Base-by-base conservation (phyloP, 768 basidiomycete species). In the Boletus speciosus region DNA sequence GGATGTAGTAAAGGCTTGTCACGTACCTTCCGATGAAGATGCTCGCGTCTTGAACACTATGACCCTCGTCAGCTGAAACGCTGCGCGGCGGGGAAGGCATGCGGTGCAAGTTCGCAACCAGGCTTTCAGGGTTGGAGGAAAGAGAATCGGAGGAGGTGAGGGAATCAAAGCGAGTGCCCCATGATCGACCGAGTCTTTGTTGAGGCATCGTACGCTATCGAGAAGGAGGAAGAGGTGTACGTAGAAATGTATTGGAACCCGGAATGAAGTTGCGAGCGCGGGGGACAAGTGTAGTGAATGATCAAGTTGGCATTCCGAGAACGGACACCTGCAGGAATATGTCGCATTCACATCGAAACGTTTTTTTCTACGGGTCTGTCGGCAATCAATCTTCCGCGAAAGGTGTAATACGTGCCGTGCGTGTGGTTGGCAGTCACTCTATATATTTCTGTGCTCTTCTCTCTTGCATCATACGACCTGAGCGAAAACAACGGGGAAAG, bases 11-110 rank as follows among this genome's bases (percentile, higher is more conserved):
- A 41, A 31, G 11, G 31, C 16, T 27, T 12, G n/a, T 29, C 52
- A 60, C 66, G 5, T 62, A 88, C 90, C 89, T 90, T 68, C 91
- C 90, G 55, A 92, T 85, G 68, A 93, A 93, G 61, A 93, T 79
- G 62, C 88, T 90, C 38, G 88, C 83, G 59, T 91, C 85, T 44
- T 53, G 60, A 9, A 51, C 16, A 73, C 74, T 57, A 64, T 76
- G 60, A 40, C 59, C 67, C 39, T 63, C 69, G 34, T 67, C 59
- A 1, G 54, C 56, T 32, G 34, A 58, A 43, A 54, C 34, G 47
- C 46, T 59, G 31, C 29, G 43, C 32, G 60, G 57, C 45, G 64
- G 57, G 60, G 58, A 49, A 47, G 63, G 53, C 41, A 37, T 4
- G 38, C 16, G 54, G 34, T 56, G 57, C 9, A 50, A 56, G 31